phyloP scores from a whole-genome alignment of 148 eudicot genomes.

The Vaccinium darrowii region DNA sequence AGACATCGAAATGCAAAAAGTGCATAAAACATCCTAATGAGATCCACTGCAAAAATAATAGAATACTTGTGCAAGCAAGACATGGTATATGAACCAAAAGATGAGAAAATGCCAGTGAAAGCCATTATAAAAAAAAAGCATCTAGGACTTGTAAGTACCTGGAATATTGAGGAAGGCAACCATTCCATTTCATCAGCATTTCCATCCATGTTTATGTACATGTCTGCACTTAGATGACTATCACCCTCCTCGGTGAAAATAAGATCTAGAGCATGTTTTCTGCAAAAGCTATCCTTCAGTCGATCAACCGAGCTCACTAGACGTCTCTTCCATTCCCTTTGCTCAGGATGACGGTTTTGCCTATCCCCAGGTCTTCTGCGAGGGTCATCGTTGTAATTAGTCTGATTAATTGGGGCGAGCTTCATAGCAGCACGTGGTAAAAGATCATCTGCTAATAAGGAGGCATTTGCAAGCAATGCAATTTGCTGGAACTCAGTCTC shows the following conservation, averaged over 20 bases:
- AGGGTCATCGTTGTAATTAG: constrained; percentile 61
- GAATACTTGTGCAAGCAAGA: background rate
- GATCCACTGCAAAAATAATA: background rate
- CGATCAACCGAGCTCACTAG: constrained; percentile 78
- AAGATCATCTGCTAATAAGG: constrained; percentile 82
- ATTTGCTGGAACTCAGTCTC: constrained; percentile 92
- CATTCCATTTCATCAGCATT: constrained; percentile 77
- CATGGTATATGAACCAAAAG: background rate
- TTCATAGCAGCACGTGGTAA: constrained; percentile 95
- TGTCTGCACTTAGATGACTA: constrained; percentile 82
- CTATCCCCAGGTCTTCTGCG: constrained; percentile 64
- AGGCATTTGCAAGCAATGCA: constrained; percentile 97
- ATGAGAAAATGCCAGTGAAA: background rate
- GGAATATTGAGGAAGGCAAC: constrained; percentile 87
- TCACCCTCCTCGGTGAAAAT: constrained; percentile 95
- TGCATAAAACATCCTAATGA: background rate
- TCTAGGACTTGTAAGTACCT: constrained; percentile 43
- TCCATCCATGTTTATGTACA: constrained; percentile 84
- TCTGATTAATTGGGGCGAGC: constrained; percentile 55
- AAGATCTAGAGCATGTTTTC: constrained; percentile 89
- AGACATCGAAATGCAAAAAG: background rate
- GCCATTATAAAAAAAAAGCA: constrained; percentile 11
- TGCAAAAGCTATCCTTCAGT: constrained; percentile 89
- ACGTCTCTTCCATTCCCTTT: constrained; percentile 92
- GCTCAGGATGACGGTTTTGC: constrained; percentile 89